Conservation (phyloP, 495 filamentous ascomycete genomes). For the Aspergillus kassunensis region DNA sequence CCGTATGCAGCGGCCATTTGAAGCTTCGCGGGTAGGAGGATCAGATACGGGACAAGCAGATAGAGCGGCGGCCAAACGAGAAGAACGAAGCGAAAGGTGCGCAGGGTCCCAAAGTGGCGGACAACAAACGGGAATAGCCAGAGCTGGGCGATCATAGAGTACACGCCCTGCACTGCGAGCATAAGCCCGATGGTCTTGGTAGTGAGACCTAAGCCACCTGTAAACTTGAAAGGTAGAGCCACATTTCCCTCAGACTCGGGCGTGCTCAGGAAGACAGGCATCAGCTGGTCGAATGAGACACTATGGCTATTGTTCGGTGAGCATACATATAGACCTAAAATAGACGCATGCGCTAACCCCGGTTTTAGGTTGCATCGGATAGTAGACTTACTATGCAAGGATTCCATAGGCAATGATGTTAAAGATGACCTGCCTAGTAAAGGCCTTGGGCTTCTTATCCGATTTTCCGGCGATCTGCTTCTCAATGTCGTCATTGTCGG, state of each 20-base stretch:
- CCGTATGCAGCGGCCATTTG: constrained; percentile 70
- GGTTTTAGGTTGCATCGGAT: constrained; percentile 6
- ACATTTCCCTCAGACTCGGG: constrained; percentile 50
- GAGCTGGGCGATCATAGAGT: constrained; percentile 79
- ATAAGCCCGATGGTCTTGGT: constrained; percentile 83
- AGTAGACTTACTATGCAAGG: constrained; percentile 79
- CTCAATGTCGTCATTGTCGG: constrained; percentile 43
- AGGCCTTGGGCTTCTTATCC: constrained; percentile 48
- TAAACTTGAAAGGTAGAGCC: constrained; percentile 79
- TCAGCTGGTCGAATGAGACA: constrained; percentile 89
- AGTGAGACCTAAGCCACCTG: constrained; percentile 75
- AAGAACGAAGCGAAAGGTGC: constrained; percentile 75
- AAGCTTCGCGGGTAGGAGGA: constrained; percentile 67
- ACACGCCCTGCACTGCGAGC: constrained; percentile 82
- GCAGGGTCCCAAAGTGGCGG: constrained; percentile 65
- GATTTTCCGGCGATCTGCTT: constrained; percentile 30
- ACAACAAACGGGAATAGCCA: constrained; percentile 77
- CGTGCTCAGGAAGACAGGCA: constrained; percentile 88
- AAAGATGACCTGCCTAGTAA: constrained; percentile 76
- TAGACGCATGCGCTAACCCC: background rate
- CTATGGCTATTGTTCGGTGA: constrained; percentile 62
- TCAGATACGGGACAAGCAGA: constrained; percentile 80
- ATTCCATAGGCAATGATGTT: constrained; percentile 89
- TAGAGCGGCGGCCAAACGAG: constrained; percentile 86
- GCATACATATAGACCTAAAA: constrained; percentile 15